phyloP scores from a whole-genome alignment of 2,329 filamentous ascomycete species.

The Dactylellina leptospora region DNA sequence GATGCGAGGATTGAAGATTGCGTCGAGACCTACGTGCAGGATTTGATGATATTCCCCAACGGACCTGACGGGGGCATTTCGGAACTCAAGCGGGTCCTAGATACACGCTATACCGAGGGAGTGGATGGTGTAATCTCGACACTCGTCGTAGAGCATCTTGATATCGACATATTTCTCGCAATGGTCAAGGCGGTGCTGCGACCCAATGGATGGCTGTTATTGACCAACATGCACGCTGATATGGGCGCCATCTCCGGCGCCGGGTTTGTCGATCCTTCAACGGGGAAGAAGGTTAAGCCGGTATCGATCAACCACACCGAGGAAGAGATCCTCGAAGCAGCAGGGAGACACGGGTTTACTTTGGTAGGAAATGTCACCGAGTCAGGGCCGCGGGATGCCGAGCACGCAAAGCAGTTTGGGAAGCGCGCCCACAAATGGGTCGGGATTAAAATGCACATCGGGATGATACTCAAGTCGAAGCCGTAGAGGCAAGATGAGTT shows the following conservation, averaged over 20 bases:
- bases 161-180: conserved; percentile 65
- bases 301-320: conserved; percentile 68
- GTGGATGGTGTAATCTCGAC: conserved; percentile 67
- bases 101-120: conserved; percentile 42
- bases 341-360: conserved; percentile 63
- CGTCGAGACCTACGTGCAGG: conserved; percentile 10
- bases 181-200: conserved; percentile 63
- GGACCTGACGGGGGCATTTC: neutral
- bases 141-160: conserved; percentile 72
- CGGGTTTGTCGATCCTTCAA: conserved; percentile 67
- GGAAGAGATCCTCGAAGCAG: conserved; percentile 65
- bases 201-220: conserved; percentile 65
- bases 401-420: conserved; percentile 69
- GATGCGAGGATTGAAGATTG: neutral
- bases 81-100: neutral
- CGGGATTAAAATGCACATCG: conserved; percentile 67
- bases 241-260: conserved; percentile 69
- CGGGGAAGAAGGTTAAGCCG: conserved; percentile 68
- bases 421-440: conserved; percentile 72
- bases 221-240: conserved; percentile 75
- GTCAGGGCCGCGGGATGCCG: conserved; percentile 63
- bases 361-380: conserved; percentile 62
- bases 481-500: too few species aligned
- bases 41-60: conserved; percentile 13
- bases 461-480: conserved; percentile 58